Percentiles rank a stretch among this genome's conserved stretches.
These are phyloP conservation scores for Tephrocybe sp. DNA, from an alignment of 768 basidiomycete species.

Conservation along the genomic window DNA sequence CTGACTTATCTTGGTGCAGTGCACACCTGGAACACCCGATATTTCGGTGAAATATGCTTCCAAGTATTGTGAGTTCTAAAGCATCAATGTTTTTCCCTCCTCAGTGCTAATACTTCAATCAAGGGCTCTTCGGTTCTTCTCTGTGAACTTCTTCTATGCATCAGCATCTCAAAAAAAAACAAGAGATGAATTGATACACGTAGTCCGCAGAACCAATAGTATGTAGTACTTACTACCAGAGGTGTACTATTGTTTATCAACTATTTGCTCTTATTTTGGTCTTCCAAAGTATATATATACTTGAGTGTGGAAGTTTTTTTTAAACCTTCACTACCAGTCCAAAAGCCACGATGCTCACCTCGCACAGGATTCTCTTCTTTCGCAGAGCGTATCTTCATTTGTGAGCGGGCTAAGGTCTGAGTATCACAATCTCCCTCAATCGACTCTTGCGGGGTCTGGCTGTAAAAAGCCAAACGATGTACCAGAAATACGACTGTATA, in stretches of 20 bases:
- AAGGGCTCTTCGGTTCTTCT: conserved; percentile 23
- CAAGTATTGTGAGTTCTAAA: conserved; percentile 46
- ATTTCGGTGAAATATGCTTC: conserved; percentile 52
- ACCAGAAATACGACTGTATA: conserved; percentile 48
- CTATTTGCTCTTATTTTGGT: neutral
- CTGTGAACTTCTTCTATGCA: neutral
- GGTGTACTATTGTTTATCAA: no score
- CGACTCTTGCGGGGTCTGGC: conserved; percentile 51
- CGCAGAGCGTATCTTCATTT: conserved; percentile 26
- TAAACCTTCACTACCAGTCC: conserved; percentile 23
- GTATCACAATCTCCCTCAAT: conserved; percentile 51
- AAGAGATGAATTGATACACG: no score
- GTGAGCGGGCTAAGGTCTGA: conserved; percentile 74
- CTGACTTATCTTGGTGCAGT: conserved; percentile 23
- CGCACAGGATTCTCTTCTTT: conserved; percentile 34
- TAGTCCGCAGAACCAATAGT: no score
- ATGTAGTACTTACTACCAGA: no score
- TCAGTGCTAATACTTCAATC: neutral
- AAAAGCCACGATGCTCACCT: conserved; percentile 61
- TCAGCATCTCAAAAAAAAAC: no score
- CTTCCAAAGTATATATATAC: neutral
- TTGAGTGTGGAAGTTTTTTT: neutral
- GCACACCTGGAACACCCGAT: conserved; percentile 36
- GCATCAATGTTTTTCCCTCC: neutral
- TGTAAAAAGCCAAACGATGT: conserved; percentile 48